Evolutionary conservation across 306 rosid genomes (phyloP), one percentile per base, ranked within the genome.

Genomic region (Acmispon strigosus): DNA sequence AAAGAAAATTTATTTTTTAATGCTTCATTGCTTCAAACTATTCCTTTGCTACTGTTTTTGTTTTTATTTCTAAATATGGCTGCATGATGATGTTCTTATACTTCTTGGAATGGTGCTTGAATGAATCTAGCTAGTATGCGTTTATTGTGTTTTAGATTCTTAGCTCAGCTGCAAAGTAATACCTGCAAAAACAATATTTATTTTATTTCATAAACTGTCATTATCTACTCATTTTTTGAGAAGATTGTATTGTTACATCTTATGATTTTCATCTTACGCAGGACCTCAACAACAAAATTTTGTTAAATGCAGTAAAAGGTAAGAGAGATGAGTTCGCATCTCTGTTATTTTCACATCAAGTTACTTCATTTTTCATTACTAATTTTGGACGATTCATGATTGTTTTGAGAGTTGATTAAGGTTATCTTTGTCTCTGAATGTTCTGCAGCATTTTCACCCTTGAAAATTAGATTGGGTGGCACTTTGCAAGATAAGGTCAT

Each of bases 391-490:
- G 4, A 8, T 16, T 37, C 8, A 10, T n/a, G 1, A n/a, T 15
- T 32, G 36, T 39, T 56, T 22, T 47, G 37, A 63, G 34, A 66
- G 42, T 57, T 66, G 24, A 39, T 57, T 51, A 72, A 69, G 60
- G 2, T 41, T 19, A 0, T 52, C 10, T 8, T 55, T 36, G 69
- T 44, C 50, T 62, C 3, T 69, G 49, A 78, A 76, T 66, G 73
- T 77, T 83, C 8, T 84, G 87, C 95, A 94, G 99, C 94, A 17
- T 94, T 94, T 85, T 83, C 93, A 11, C 96, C 99, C 15, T 65
- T 94, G 80, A 94, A 94, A 77, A 75, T 94, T 50, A 89, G 97
- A 84, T 70, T 94, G 70, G 97, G 99, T 7, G 99, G 99, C 49
- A 82, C 76, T 12, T 86, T 94, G 86, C 96, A 94, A 84, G 99